Conservation (phyloP, 805 yeast genomes). For the Candida ulmi region DNA sequence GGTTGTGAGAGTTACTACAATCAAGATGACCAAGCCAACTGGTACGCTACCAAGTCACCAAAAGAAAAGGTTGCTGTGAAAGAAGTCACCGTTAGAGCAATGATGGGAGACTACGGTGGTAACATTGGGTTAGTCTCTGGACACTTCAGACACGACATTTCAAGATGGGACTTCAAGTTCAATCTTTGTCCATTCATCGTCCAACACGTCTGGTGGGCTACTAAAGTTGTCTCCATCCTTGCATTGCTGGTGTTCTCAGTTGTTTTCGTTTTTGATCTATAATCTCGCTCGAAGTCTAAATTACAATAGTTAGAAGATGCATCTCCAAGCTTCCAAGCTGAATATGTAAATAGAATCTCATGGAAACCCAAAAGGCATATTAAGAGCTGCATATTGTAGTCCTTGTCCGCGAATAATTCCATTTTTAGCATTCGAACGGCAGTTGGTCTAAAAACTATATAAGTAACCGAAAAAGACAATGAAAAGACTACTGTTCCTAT, state of each 20-base stretch:
- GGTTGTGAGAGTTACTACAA: constrained; percentile 79
- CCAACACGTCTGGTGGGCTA: constrained; percentile 96
- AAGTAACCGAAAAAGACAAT: too few relatives aligned
- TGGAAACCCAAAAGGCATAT: not conserved
- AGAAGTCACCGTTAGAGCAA: constrained; percentile 83
- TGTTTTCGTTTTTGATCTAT: constrained; percentile 15
- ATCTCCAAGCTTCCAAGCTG: too few relatives aligned
- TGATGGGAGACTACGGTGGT: constrained; percentile 97
- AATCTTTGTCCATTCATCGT: constrained; percentile 73
- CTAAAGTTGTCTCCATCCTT: constrained; percentile 48
- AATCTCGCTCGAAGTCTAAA: too few relatives aligned
- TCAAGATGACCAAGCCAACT: constrained; percentile 35
- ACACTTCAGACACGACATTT: constrained; percentile 37
- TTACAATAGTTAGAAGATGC: too few relatives aligned
- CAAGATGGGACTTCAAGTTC: constrained; percentile 63
- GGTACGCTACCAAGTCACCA: constrained; percentile 53
- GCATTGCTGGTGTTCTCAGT: constrained; percentile 34
- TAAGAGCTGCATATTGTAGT: too few relatives aligned
- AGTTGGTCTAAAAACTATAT: too few relatives aligned
- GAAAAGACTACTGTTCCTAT: too few relatives aligned
- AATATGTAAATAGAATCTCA: too few relatives aligned
- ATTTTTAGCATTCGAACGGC: too few relatives aligned
- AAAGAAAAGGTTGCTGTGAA: constrained; percentile 37
- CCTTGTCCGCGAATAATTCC: too few relatives aligned
- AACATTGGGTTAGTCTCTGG: constrained; percentile 84